Percentiles rank a stretch among this genome's conserved stretches.
Conservation (phyloP, 139 green algal species). For the Volvox africanus region DNA sequence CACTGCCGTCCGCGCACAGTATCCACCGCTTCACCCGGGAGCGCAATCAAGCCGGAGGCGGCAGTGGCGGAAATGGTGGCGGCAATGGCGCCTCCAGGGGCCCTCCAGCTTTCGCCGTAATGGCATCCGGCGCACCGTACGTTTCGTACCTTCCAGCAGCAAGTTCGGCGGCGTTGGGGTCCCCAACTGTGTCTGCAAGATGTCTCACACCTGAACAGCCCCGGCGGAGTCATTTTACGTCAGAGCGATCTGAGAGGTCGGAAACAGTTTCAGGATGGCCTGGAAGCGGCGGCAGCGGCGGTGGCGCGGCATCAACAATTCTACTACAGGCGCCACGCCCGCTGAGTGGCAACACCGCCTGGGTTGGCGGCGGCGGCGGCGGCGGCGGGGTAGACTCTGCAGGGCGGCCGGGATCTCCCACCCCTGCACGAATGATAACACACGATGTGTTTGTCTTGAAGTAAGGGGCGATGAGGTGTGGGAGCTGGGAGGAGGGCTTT, state of each 20-base stretch:
- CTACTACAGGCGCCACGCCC: background rate
- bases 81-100: background rate
- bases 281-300: background rate
- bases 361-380: background rate
- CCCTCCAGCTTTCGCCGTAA: background rate
- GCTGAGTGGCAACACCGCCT: background rate
- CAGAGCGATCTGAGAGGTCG: background rate
- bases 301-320: background rate
- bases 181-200: background rate
- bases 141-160: background rate
- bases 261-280: background rate
- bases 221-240: background rate
- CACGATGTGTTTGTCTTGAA: constrained; percentile 5
- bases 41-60: background rate
- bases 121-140: constrained; percentile 16
- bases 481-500: too few species aligned
- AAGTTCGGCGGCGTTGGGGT: background rate
- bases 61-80: background rate
- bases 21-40: constrained; percentile 6
- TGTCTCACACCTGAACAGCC: background rate
- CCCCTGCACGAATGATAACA: constrained; percentile 1
- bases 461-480: too few species aligned
- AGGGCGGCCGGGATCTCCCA: background rate
- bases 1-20: background rate
- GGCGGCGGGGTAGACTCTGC: background rate